Conservation (phyloP, 129 eudicot species). For the Chrysanthemum makinoi region DNA sequence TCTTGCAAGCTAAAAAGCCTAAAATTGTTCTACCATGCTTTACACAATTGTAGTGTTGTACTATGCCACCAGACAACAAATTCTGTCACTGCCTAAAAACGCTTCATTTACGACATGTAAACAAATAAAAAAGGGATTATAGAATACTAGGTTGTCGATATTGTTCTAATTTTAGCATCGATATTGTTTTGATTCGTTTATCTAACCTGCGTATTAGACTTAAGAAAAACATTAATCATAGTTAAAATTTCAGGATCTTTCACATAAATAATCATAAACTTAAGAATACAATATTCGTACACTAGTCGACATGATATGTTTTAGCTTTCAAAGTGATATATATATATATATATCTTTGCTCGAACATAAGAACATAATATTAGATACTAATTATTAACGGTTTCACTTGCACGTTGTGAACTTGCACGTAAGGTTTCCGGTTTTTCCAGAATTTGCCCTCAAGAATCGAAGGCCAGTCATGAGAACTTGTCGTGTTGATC, state of each 20-base stretch:
- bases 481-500: slow-evolving; percentile 58
- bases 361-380: slow-evolving; percentile 10
- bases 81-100: not conserved
- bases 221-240: not conserved
- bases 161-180: not conserved
- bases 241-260: not conserved
- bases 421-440: slow-evolving; percentile 52
- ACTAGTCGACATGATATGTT: not conserved
- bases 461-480: slow-evolving; percentile 68
- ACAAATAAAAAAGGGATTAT: not conserved
- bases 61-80: not conserved
- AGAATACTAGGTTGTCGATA: not conserved
- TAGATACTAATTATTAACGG: not conserved
- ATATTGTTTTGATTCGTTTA: no score
- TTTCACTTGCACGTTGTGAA: slow-evolving; percentile 65
- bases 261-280: slow-evolving; percentile 7
- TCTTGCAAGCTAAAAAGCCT: not conserved
- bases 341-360: not conserved
- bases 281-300: not conserved
- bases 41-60: slow-evolving; percentile 10
- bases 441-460: slow-evolving; percentile 67
- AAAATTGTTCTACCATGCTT: not conserved
- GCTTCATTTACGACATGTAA: not conserved
- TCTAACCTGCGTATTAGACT: no score
- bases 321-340: slow-evolving; percentile 21